Evolutionary conservation across 1,284 basidiomycete species (phyloP).

Genomic region (Leccinum subrobustum): DNA sequence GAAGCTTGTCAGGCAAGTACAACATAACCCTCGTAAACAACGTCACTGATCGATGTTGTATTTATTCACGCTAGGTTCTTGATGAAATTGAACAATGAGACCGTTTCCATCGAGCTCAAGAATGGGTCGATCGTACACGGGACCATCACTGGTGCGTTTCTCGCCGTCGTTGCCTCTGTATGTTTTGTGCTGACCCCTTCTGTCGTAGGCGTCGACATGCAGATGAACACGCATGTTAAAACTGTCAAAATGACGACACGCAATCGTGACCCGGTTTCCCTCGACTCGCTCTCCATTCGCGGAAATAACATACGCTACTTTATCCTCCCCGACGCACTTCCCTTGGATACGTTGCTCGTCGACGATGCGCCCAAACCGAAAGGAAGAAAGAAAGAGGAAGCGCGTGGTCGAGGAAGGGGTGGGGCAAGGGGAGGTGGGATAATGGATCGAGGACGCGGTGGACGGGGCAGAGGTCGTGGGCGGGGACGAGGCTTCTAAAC

Average conservation of each 20-base stretch:
- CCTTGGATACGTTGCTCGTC: slow-evolving; percentile 93
- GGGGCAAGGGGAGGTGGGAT: slow-evolving; percentile 5
- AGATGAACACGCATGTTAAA: slow-evolving; percentile 98
- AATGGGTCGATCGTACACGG: slow-evolving; percentile 96
- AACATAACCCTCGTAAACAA: slow-evolving; percentile 1
- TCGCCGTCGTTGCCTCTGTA: background rate
- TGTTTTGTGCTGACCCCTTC: background rate
- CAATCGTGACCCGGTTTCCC: slow-evolving; percentile 79
- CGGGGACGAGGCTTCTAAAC: slow-evolving; percentile 34
- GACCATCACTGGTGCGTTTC: slow-evolving; percentile 86
- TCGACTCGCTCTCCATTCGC: slow-evolving; percentile 88
- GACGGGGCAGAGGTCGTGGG: slow-evolving; percentile 50
- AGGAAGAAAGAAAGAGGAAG: slow-evolving; percentile 77
- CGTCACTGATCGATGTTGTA: slow-evolving; percentile 20
- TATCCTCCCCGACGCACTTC: slow-evolving; percentile 93
- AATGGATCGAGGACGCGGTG: slow-evolving; percentile 41
- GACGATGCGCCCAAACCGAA: slow-evolving; percentile 98
- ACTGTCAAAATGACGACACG: slow-evolving; percentile 94
- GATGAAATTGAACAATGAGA: slow-evolving; percentile 99
- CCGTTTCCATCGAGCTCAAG: slow-evolving; percentile 97
- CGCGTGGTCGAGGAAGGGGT: slow-evolving; percentile 56
- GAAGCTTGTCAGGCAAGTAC: slow-evolving; percentile 52
- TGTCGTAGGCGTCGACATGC: slow-evolving; percentile 83
- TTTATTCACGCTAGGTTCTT: slow-evolving; percentile 67
- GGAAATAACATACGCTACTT: slow-evolving; percentile 95